These are phyloP conservation scores for Adansonia digitata DNA, from an alignment of 345 rosid species.

Conservation along the genomic window DNA sequence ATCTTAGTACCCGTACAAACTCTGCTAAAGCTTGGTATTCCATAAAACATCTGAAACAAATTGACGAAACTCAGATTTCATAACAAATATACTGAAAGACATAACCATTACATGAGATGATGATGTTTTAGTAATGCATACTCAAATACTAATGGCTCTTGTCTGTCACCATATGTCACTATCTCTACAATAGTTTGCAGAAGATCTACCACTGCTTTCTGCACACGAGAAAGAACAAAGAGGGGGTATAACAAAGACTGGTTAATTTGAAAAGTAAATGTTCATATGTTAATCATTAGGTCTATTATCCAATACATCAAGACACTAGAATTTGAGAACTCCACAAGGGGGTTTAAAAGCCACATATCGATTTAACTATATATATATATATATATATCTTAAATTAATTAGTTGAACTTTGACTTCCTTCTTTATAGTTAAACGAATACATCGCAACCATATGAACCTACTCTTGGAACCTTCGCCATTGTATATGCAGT, in stretches of 20 bases:
- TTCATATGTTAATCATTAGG: not conserved
- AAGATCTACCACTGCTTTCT: slow-evolving; percentile 8
- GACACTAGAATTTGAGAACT: not conserved
- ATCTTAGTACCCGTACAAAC: slow-evolving; percentile 49
- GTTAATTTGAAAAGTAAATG: slow-evolving; percentile 3
- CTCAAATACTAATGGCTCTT: slow-evolving; percentile 57
- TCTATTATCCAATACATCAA: not conserved
- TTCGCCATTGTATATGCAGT: not conserved
- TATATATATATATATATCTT: too few species aligned
- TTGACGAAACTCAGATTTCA: not conserved
- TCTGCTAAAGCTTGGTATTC: slow-evolving; percentile 59
- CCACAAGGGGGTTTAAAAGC: not conserved
- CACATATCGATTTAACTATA: not conserved
- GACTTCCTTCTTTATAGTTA: not conserved
- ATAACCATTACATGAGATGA: not conserved
- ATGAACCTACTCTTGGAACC: not conserved
- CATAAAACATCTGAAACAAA: slow-evolving; percentile 50
- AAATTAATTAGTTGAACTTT: not conserved
- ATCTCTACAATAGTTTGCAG: slow-evolving; percentile 61
- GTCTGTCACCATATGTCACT: slow-evolving; percentile 58
- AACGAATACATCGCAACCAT: not conserved
- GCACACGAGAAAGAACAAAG: not conserved
- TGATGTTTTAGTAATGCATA: slow-evolving; percentile 17
- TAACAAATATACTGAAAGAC: not conserved
- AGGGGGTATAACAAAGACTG: not conserved